Percentiles rank a stretch among this genome's conserved stretches.
These are phyloP conservation scores for Saccharomycopsis sp. DNA, from an alignment of 805 yeast genomes.

Conservation along the genomic window DNA sequence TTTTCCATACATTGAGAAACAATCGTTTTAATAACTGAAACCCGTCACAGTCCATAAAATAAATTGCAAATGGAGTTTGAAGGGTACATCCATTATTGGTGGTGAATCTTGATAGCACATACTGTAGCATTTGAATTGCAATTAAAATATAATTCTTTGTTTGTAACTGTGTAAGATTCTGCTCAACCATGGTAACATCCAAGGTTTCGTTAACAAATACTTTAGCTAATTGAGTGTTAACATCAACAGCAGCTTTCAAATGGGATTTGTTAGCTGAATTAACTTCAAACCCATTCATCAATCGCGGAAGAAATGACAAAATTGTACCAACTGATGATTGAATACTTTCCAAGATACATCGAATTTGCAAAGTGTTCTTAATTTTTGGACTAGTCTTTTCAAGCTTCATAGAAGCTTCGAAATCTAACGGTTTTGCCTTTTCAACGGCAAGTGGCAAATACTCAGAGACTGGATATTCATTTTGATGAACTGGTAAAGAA, in stretches of 20 bases:
- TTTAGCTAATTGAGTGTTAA: slow-evolving; percentile 9
- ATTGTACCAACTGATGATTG: slow-evolving; percentile 11
- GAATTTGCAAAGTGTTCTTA: slow-evolving; percentile 53
- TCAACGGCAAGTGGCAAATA: slow-evolving; percentile 39
- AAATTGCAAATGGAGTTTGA: slow-evolving; percentile 35
- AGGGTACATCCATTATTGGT: slow-evolving; percentile 24
- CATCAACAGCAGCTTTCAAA: not conserved
- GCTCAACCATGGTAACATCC: not conserved
- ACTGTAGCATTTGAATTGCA: slow-evolving; percentile 31
- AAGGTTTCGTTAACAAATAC: slow-evolving; percentile 23
- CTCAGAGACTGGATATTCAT: no score
- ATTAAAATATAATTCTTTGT: slow-evolving; percentile 31
- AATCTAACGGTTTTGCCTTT: slow-evolving; percentile 14
- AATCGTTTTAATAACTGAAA: slow-evolving; percentile 30
- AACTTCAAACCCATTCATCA: no score
- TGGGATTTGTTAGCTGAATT: not conserved
- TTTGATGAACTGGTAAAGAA: slow-evolving; percentile 29
- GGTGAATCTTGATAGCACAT: slow-evolving; percentile 29
- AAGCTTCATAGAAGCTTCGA: slow-evolving; percentile 3
- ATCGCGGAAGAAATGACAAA: not conserved
- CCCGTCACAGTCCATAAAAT: slow-evolving; percentile 48
- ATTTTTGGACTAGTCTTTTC: slow-evolving; percentile 49
- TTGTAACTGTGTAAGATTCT: slow-evolving; percentile 1
- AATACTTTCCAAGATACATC: slow-evolving; percentile 34
- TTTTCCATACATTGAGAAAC: slow-evolving; percentile 25